Conservation (phyloP, 768 basidiomycete genomes). For the Mycena olivaceomarginata region DNA sequence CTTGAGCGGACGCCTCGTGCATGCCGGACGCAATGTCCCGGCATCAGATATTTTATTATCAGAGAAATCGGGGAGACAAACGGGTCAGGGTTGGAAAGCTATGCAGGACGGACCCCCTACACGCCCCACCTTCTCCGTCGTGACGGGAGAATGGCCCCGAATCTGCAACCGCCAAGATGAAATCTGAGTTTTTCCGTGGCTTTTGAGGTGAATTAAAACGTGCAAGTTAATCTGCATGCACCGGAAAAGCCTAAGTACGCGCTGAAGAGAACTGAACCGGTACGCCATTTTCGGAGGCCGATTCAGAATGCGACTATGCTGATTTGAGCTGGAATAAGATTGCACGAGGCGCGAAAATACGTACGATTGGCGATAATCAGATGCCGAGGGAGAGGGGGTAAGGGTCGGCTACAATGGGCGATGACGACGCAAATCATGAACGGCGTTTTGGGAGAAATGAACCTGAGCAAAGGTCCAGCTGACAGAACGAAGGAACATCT, state of each 20-base stretch:
- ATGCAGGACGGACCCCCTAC: constrained; percentile 19
- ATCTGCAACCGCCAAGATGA: constrained; percentile 25
- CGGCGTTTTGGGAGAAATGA: constrained; percentile 13
- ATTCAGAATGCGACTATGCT: constrained; percentile 14
- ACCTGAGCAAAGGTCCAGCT: neutral
- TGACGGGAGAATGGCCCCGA: constrained; percentile 35
- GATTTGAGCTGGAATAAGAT: constrained; percentile 12
- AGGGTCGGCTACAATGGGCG: neutral
- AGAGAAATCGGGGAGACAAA: constrained; percentile 34
- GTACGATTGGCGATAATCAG: constrained; percentile 43
- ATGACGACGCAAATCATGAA: constrained; percentile 35
- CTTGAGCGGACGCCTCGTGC: constrained; percentile 42
- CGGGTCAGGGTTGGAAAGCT: constrained; percentile 40
- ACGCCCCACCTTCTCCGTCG: constrained; percentile 14
- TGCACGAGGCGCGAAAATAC: constrained; percentile 37
- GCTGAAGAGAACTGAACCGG: constrained; percentile 1
- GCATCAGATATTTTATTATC: constrained; percentile 38
- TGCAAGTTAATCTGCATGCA: constrained; percentile 39
- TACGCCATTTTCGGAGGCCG: constrained; percentile 21
- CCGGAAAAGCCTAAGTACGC: constrained; percentile 21
- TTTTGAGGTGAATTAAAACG: constrained; percentile 40
- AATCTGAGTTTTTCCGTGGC: constrained; percentile 27
- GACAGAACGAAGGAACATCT: too few species aligned
- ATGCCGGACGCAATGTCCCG: constrained; percentile 34
- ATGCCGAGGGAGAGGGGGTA: constrained; percentile 27